phyloP scores from a whole-genome alignment of 805 yeast genomes.

The Metschnikowia hibisci region DNA sequence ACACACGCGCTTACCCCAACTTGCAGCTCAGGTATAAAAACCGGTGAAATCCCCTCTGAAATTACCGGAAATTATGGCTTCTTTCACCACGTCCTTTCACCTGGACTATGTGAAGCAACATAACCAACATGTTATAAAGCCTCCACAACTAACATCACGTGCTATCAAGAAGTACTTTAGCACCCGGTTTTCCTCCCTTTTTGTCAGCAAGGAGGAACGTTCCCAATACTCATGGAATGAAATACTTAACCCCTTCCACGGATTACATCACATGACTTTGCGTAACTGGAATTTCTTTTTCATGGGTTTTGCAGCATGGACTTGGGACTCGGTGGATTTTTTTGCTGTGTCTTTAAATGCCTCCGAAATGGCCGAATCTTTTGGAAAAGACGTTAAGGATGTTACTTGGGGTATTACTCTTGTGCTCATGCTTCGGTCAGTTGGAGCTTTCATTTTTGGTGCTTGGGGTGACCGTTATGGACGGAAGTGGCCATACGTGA shows the following conservation, averaged over 20 bases:
- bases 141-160: slow-evolving; percentile 29
- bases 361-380: slow-evolving; percentile 41
- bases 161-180: slow-evolving; percentile 34
- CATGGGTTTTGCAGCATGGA: slow-evolving; percentile 56
- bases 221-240: slow-evolving; percentile 32
- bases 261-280: slow-evolving; percentile 14
- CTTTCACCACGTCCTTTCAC: slow-evolving; percentile 12
- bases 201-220: slow-evolving; percentile 44
- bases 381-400: slow-evolving; percentile 44
- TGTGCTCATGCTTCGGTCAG: slow-evolving; percentile 64
- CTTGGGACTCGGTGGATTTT: slow-evolving; percentile 65
- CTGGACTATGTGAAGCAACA: slow-evolving; percentile 13
- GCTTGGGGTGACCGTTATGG: slow-evolving; percentile 57
- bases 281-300: slow-evolving; percentile 51
- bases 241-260: slow-evolving; percentile 53
- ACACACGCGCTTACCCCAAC: slow-evolving; percentile 2
- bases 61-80: background rate
- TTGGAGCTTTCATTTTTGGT: slow-evolving; percentile 63
- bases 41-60: background rate
- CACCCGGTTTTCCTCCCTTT: slow-evolving; percentile 48
- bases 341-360: slow-evolving; percentile 55
- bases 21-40: background rate
- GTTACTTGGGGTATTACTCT: slow-evolving; percentile 70
- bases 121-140: slow-evolving; percentile 17
- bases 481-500: slow-evolving; percentile 53